phyloP scores from a whole-genome alignment of 805 yeast genomes.

The Wickerhamomyces alni region DNA sequence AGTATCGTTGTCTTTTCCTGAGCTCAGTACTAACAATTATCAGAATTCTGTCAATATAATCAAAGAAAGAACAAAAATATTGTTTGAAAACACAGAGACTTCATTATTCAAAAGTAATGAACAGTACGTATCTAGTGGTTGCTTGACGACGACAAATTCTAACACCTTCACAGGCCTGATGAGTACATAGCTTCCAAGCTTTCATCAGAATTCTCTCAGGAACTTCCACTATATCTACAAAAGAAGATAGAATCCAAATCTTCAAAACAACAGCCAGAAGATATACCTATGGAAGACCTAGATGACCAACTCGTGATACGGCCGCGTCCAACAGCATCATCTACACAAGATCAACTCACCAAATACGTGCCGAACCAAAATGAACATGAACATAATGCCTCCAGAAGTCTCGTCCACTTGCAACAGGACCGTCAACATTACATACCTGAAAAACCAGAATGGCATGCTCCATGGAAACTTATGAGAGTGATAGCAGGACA shows the following conservation, averaged over 20 bases:
- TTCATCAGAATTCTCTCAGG: slow-evolving; percentile 24
- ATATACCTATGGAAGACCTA: neutral
- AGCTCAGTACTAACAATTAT: neutral
- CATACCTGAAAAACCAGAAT: slow-evolving; percentile 22
- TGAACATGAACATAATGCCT: slow-evolving; percentile 8
- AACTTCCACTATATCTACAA: slow-evolving; percentile 25
- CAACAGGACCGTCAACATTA: slow-evolving; percentile 10
- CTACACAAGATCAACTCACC: neutral
- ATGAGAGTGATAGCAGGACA: slow-evolving; percentile 80
- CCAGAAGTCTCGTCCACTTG: slow-evolving; percentile 7
- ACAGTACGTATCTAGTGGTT: slow-evolving; percentile 1
- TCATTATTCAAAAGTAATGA: slow-evolving; percentile 1
- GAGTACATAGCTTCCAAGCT: slow-evolving; percentile 24
- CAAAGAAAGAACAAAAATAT: slow-evolving; percentile 7
- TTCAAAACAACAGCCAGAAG: neutral
- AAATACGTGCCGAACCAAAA: neutral
- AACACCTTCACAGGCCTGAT: slow-evolving; percentile 15
- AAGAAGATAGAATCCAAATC: slow-evolving; percentile 16
- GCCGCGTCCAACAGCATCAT: neutral
- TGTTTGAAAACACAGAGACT: slow-evolving; percentile 6
- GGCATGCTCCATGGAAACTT: slow-evolving; percentile 69
- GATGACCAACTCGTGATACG: slow-evolving; percentile 4
- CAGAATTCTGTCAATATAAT: slow-evolving; percentile 12
- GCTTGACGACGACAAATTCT: neutral
- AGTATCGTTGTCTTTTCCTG: too few species aligned